Conservation (phyloP, 1,284 basidiomycete species). For the Trametes pubescens region DNA sequence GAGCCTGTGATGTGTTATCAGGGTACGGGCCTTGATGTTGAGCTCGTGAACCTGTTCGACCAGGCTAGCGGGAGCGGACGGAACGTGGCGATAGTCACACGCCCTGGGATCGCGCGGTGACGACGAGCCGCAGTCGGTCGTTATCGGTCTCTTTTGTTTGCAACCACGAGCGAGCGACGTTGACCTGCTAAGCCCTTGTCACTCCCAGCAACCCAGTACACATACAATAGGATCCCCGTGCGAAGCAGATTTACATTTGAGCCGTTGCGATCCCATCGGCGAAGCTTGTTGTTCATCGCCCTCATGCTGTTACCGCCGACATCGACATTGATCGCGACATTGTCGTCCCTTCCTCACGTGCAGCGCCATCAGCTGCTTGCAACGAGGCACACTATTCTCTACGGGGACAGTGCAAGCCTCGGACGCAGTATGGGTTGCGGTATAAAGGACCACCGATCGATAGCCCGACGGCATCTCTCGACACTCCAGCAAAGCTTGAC, state of each 20-base stretch:
- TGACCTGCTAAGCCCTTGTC: neutral
- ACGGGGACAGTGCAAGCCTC: neutral
- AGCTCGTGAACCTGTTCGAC: slow-evolving; percentile 70
- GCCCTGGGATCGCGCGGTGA: neutral
- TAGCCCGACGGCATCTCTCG: neutral
- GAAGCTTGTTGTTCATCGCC: neutral
- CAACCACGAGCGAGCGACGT: neutral
- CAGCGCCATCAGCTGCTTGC: neutral
- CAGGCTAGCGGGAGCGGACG: slow-evolving; percentile 70
- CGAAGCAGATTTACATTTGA: neutral
- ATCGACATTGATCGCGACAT: neutral
- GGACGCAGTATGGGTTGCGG: neutral
- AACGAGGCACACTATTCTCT: neutral
- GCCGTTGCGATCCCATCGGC: neutral
- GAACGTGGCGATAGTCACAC: slow-evolving; percentile 59
- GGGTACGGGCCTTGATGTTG: slow-evolving; percentile 43
- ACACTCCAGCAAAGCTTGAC: neutral
- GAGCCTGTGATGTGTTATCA: neutral
- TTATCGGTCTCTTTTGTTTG: neutral
- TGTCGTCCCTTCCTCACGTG: neutral
- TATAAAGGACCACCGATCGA: neutral
- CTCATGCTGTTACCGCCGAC: neutral
- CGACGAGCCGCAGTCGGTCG: neutral
- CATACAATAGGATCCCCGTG: neutral
- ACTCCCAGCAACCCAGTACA: neutral